Base-by-base conservation (phyloP, 805 yeast species). In the Novakomyces olei region DNA sequence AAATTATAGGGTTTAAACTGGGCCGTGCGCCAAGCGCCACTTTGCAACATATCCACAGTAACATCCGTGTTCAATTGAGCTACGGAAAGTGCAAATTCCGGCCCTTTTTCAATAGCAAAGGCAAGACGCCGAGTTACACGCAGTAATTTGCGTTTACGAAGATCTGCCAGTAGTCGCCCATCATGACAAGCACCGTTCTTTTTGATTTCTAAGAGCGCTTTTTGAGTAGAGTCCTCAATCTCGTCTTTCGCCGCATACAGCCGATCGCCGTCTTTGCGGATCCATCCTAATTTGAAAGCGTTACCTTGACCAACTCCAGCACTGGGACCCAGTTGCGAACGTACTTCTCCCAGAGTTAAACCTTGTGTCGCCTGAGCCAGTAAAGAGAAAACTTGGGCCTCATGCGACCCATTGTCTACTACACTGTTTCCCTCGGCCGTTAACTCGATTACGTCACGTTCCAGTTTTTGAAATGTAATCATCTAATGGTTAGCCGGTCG, bases 201-300 rank as follows among this genome's bases (percentile, higher is more conserved):
- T 39, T 64, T 49, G 40, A 81, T 68, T 39, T 63, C 57, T 42
- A 63, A 60, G 44, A 85, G 61, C 42, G 70, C 68, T 16, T 55
- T 57, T 34, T 74, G 75, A 10, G 83, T 77, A 30, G 58, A 61
- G 54, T 79, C 93, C 7, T 52, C 56, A 24, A 81, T 80, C 35
- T 62, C 52, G 10, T 50, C 44, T 4, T 49, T 37, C 16, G 10
- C 19, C 40, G 19, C 26, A 35, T 78, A 67, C 44, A 85, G 65
- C 46, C 64, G 69, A 44, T 77, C 92, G 36, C 85, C 91, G 37
- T 74, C 77, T 53, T 91, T 88, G 41, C 67, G 58, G 46, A 88
- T 72, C 99, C 99, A 88, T 27, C 92, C 91, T 53, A 83, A 83
- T 56, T 81, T 85, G 67, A 88, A 91, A 12, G 96, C 99, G 47